Evolutionary conservation across 805 yeast genomes (phyloP).

Genomic region (Lipomyces yamanashiensis): DNA sequence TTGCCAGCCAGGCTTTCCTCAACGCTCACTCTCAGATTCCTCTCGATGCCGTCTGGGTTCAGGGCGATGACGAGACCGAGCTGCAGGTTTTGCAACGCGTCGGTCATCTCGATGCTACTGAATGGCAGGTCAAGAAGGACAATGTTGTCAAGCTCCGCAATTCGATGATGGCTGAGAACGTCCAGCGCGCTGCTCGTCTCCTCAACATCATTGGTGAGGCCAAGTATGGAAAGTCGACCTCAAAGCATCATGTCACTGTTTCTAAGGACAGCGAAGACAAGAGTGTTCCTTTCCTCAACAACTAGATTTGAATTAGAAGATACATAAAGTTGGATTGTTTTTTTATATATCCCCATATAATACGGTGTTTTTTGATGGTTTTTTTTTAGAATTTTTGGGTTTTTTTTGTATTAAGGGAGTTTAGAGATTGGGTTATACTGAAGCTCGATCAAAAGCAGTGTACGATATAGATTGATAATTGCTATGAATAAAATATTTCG

Average conservation of each 20-base stretch:
- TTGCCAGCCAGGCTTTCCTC: constrained; percentile 22
- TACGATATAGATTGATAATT: no score
- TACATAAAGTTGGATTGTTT: no score
- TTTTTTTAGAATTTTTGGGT: no score
- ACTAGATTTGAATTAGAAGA: no score
- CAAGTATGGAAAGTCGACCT: constrained; percentile 1
- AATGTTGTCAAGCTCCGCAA: constrained; percentile 26
- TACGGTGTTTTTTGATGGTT: no score
- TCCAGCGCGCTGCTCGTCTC: constrained; percentile 13
- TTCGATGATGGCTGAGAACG: constrained; percentile 29
- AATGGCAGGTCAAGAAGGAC: constrained; percentile 36
- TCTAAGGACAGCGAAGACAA: constrained; percentile 8
- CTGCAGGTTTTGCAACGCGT: constrained; percentile 40
- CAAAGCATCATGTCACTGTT: neutral
- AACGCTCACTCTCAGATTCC: constrained; percentile 34
- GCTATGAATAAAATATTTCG: no score
- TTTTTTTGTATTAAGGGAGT: no score
- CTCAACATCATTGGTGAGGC: constrained; percentile 11
- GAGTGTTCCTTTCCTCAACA: neutral
- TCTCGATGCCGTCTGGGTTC: constrained; percentile 30
- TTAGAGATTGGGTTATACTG: no score
- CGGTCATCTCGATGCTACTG: constrained; percentile 32
- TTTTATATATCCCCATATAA: no score
- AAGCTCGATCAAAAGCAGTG: no score
- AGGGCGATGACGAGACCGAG: constrained; percentile 30